Conservation (phyloP, 495 filamentous ascomycete genomes). For the Daldinia bambusicola region DNA sequence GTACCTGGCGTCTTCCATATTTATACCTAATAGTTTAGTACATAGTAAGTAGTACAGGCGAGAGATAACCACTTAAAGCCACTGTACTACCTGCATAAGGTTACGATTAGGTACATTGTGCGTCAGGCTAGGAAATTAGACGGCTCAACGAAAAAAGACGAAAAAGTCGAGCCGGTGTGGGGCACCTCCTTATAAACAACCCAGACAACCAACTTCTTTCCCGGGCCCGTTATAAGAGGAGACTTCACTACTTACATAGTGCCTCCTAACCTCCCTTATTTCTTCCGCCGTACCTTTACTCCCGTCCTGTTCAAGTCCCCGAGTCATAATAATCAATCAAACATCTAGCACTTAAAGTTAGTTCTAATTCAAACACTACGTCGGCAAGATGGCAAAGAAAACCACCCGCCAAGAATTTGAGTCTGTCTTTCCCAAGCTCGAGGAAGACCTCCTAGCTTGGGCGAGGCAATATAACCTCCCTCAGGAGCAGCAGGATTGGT, state of each 20-base stretch:
- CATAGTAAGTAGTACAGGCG: no score
- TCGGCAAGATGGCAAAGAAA: conserved; percentile 65
- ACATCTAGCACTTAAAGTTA: background rate
- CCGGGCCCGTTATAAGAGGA: background rate
- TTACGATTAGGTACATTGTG: background rate
- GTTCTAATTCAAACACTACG: background rate
- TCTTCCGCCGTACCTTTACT: background rate
- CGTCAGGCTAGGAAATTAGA: background rate
- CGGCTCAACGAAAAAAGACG: conserved; percentile 5
- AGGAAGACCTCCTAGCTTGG: conserved; percentile 79
- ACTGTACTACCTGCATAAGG: background rate
- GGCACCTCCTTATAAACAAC: background rate
- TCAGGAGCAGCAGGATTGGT: conserved; percentile 85
- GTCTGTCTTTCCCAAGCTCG: conserved; percentile 80
- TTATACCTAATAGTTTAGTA: no score
- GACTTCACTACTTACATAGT: background rate
- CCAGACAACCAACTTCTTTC: background rate
- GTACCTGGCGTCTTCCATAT: no score
- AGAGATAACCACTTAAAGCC: background rate
- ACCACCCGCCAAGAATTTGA: conserved; percentile 88
- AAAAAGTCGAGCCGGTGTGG: conserved; percentile 3
- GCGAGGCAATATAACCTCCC: conserved; percentile 84
- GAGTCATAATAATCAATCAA: background rate
- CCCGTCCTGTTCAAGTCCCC: no score
- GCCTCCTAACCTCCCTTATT: background rate